Base-by-base conservation (phyloP, 2,329 filamentous ascomycete genomes). In the Fusarium ramigenum region DNA sequence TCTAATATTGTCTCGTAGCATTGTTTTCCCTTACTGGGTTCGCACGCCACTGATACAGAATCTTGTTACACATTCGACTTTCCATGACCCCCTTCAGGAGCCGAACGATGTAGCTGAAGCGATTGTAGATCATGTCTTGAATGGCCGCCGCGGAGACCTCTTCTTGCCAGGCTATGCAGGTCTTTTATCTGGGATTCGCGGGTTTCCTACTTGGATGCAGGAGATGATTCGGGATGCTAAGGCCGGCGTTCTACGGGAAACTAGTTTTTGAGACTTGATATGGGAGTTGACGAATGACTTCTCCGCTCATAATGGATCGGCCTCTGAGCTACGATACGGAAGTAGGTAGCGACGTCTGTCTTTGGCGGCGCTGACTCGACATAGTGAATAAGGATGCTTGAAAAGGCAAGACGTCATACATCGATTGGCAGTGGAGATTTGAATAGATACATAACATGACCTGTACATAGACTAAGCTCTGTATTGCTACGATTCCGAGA, bases 271-370 rank as follows among this genome's bases (percentile, higher is more conserved):
- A 49, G 10, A 49, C 10, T 32, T 18, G 5, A 32, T 32, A 32
- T 32, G 15, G 10, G 7, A 6, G 15, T 16, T 32, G 15, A 14
- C 3, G 21, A 11, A 32, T 49, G 5, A 23, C 12, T 9, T 7
- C 7, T 32, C 15, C 3, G 15, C n/a, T 3, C 15, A 14, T 18
- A 6, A n/a, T 9, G 10, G 1, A 12, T 23, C 3, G 7, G 10
- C 10, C 9, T 49, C 46, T 32, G 3, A 18, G 7, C 5, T 32
- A 9, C 10, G 7, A 7, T 49, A 18, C 3, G 21, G 10, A 14
- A 12, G 3, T 18, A 32, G 21, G 10, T n/a, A 18, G 2, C 18
- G 15, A 9, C 18, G 2, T 4, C 28, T 23, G 5, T 11, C 10
- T 49, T 9, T 49, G 7, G 21, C 21, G 5, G 5, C 28, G 3